Percentiles rank a stretch among this genome's conserved stretches.
Evolutionary conservation across 2,329 filamentous ascomycete species (phyloP).

Genomic region (Rugonectria rugulosa): DNA sequence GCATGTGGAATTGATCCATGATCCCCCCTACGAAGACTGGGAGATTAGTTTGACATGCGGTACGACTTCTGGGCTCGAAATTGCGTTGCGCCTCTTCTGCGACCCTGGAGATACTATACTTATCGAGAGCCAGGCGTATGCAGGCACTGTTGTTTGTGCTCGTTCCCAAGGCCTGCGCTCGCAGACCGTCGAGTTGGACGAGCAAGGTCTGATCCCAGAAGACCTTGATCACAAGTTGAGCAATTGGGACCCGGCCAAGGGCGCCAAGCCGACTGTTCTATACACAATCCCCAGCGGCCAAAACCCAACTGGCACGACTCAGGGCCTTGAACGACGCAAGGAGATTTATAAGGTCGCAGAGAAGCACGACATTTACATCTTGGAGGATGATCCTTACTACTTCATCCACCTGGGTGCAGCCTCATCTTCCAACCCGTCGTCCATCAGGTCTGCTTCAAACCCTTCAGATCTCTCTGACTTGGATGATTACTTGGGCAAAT

Average conservation of each 20-base stretch:
- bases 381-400: constrained; percentile 91
- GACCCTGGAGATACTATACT: constrained; percentile 69
- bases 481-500: neutral
- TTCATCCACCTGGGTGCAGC: constrained; percentile 71
- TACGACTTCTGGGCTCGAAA: constrained; percentile 73
- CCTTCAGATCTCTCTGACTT: neutral
- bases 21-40: constrained; percentile 78
- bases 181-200: neutral
- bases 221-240: constrained; percentile 68
- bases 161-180: neutral
- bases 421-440: constrained; percentile 25
- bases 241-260: constrained; percentile 64
- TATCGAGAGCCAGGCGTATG: constrained; percentile 65
- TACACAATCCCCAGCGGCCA: constrained; percentile 75
- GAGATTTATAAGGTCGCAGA: constrained; percentile 77
- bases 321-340: constrained; percentile 67
- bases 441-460: neutral
- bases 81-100: constrained; percentile 71
- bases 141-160: constrained; percentile 45
- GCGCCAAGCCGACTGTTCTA: constrained; percentile 55
- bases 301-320: constrained; percentile 84
- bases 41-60: constrained; percentile 71
- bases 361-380: constrained; percentile 80
- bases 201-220: constrained; percentile 51
- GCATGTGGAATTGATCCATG: constrained; percentile 77